Base-by-base conservation (phyloP, 805 yeast genomes). In the Tetrapisispora phaffii region DNA sequence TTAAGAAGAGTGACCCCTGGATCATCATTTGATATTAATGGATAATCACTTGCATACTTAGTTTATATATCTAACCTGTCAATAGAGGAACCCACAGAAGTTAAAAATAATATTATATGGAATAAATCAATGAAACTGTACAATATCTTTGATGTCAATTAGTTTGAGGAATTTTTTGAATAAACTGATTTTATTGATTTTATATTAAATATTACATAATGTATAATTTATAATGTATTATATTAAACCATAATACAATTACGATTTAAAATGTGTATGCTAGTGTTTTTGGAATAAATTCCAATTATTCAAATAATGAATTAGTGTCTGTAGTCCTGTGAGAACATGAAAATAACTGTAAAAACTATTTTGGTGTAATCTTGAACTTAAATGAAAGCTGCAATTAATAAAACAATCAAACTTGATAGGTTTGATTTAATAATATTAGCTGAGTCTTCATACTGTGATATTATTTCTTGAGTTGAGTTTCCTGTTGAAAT, bases 1-100 rank as follows among this genome's bases (percentile, higher is more conserved):
- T 28, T 57, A 19, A 48, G 60, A 45, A 54, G 66, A 35, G 55
- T 63, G 2, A 55, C 66, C 4, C 62, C 63, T 20, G 49, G 59
- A 16, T 52, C 66, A 2, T 61, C 67, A 2, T 13, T 52, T 10
- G 63, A 59, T 42, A 16, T 31, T 5, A 20, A 36, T 29, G 9
- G 34, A 21, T 29, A 22, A 19, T 24, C 5, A 22, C 15, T 13
- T 21, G 9, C 20, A 15, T 21, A 21, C 26, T 23, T 12, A n/a
- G n/a, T n/a, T n/a, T n/a, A n/a, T n/a, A n/a, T n/a, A n/a, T n/a
- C n/a, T n/a, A n/a, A n/a, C n/a, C n/a, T n/a, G n/a, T n/a, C n/a
- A n/a, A n/a, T n/a, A n/a, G n/a, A n/a, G n/a, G n/a, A n/a, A n/a
- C n/a, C n/a, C n/a, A n/a, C n/a, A n/a, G n/a, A n/a, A n/a, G n/a